Evolutionary conservation across 352 stramenopile genomes (phyloP), one percentile per base, ranked within the genome.

Genomic region (Globisporangium yorkense): DNA sequence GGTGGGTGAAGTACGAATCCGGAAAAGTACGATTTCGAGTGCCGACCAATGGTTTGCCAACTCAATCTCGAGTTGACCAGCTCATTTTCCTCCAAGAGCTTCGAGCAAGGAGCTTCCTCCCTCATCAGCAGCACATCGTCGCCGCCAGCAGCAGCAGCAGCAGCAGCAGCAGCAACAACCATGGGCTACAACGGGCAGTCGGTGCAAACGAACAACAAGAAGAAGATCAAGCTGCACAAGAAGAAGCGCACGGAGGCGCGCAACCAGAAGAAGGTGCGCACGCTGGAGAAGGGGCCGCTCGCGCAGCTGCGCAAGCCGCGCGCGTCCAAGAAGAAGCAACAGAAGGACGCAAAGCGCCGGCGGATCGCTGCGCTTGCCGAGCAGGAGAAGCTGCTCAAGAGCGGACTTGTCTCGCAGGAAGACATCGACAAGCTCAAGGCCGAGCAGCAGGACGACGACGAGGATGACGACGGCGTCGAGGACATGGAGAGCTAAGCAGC

Each of bases 291-390:
- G 60, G 83, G 83, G 44, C 68, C 72, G 54, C 63, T 63, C 51
- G 77, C 60, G 31, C 66, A 79, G 49, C 70, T 94, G 62, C 80
- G 83, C 62, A 88, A 88, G 59, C 75, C 66, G 31, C 70, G 71
- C 13, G 66, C 77, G 48, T 89, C 77, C 68, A 94, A 93, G 81
- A 94, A 94, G 71, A 94, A 94, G 71, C 71, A 75, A 58, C 76
- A 88, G 57, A 92, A 92, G 67, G 83, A 94, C 54, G 65, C 77
- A 57, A 94, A 94, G 67, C 85, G 80, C 63, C 73, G 76, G 62
- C 70, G 81, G 48, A 87, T 88, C 53, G 77, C 77, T 54, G 77
- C 80, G 7, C 80, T 92, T 2, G 63, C 62, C 15, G 85, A 94
- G 63, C 89, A 94, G 68, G 62, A 62, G 18, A 88, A 90, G 72